These are phyloP conservation scores for Sugiyamaella smithiae DNA, from an alignment of 805 yeast species.

Conservation along the genomic window DNA sequence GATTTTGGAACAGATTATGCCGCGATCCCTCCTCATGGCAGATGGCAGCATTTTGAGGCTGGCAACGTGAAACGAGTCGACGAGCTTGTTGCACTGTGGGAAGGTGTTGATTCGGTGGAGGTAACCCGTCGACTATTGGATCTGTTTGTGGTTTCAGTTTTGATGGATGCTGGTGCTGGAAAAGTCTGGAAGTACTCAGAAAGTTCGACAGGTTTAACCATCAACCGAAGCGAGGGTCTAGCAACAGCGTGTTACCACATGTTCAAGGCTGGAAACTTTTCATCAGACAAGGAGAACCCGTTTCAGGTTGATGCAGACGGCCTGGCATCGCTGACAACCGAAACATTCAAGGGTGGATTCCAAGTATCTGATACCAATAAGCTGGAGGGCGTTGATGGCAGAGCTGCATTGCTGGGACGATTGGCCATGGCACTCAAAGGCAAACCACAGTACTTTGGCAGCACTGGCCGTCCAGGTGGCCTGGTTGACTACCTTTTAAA, in stretches of 20 bases:
- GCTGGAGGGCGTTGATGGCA: conserved; percentile 54
- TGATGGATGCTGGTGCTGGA: conserved; percentile 70
- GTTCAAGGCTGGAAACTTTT: conserved; percentile 49
- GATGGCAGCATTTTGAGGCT: conserved; percentile 64
- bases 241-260: conserved; percentile 59
- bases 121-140: conserved; percentile 55
- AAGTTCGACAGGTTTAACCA: conserved; percentile 31
- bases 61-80: conserved; percentile 47
- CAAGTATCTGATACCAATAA: conserved; percentile 50
- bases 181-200: conserved; percentile 52
- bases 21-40: conserved; percentile 61
- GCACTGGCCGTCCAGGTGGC: conserved; percentile 51
- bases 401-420: conserved; percentile 45
- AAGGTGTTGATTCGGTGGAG: conserved; percentile 39
- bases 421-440: conserved; percentile 47
- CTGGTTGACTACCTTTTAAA: conserved; percentile 47
- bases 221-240: conserved; percentile 57
- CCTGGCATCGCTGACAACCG: conserved; percentile 38
- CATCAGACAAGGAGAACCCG: conserved; percentile 30
- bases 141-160: conserved; percentile 56
- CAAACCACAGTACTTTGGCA: conserved; percentile 45
- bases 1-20: conserved; percentile 45
- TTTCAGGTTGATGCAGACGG: conserved; percentile 46
- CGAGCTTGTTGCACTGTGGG: conserved; percentile 41
- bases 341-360: conserved; percentile 41